phyloP scores from a whole-genome alignment of 345 rosid species.

The Psidium friedrichsthalianum region DNA sequence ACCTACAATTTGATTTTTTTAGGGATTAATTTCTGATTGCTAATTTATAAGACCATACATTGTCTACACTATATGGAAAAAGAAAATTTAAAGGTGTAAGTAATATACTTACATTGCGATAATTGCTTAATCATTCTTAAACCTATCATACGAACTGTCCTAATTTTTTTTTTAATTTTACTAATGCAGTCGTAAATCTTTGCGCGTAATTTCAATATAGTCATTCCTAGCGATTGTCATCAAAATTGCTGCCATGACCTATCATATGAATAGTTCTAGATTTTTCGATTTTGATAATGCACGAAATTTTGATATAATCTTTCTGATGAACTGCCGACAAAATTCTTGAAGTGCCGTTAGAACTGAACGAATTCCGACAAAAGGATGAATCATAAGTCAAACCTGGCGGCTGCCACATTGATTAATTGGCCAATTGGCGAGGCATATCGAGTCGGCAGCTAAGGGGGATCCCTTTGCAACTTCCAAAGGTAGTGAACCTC shows the following conservation, averaged over 20 bases:
- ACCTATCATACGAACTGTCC: neutral
- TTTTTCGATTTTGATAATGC: neutral
- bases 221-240: too few relatives aligned
- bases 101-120: neutral
- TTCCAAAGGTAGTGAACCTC: neutral
- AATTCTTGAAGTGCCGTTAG: neutral
- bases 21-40: fast-evolving
- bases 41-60: neutral
- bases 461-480: neutral
- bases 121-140: fast-evolving
- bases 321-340: fast-evolving
- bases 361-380: neutral
- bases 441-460: neutral
- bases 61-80: neutral
- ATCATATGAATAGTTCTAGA: too few relatives aligned
- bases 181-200: too few relatives aligned
- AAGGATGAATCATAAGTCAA: neutral
- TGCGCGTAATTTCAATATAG: too few relatives aligned
- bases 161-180: too few relatives aligned
- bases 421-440: neutral
- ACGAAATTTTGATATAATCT: fast-evolving
- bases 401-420: neutral
- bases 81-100: neutral
- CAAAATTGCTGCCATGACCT: too few relatives aligned
- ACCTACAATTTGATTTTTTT: neutral